Evolutionary conservation across 2,329 filamentous ascomycete species (phyloP).

Genomic region (Cladorrhinum sp.): DNA sequence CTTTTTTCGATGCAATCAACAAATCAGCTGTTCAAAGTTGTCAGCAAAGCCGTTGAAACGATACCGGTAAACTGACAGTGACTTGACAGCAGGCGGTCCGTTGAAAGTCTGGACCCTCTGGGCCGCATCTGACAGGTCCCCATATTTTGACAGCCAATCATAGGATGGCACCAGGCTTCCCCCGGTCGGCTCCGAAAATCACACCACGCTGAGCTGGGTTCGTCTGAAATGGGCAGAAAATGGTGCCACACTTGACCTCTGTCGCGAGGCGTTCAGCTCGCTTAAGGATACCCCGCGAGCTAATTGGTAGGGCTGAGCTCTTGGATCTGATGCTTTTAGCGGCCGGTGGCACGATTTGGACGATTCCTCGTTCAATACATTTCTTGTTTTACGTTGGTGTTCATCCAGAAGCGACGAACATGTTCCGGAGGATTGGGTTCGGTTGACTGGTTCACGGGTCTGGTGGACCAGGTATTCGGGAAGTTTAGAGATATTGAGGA

Average conservation of each 20-base stretch:
- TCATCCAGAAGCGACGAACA: conserved; percentile 1
- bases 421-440: not conserved
- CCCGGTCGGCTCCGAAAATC: conserved; percentile 8
- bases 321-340: conserved; percentile 5
- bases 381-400: not conserved
- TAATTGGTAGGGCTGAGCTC: conserved; percentile 6
- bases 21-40: not conserved
- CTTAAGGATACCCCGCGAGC: not conserved
- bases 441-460: no score
- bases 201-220: not conserved
- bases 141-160: not conserved
- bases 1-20: not conserved
- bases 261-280: not conserved
- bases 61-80: no score
- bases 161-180: not conserved
- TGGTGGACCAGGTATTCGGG: not conserved
- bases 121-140: not conserved
- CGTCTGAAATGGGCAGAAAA: not conserved
- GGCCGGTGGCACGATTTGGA: not conserved
- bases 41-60: no score
- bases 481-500: not conserved
- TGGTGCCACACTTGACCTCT: not conserved
- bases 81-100: no score
- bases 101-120: not conserved
- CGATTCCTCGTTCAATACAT: not conserved